These are phyloP conservation scores for Aspergillus thermomutatus DNA, from an alignment of 2,329 filamentous ascomycete genomes.

Conservation along the genomic window DNA sequence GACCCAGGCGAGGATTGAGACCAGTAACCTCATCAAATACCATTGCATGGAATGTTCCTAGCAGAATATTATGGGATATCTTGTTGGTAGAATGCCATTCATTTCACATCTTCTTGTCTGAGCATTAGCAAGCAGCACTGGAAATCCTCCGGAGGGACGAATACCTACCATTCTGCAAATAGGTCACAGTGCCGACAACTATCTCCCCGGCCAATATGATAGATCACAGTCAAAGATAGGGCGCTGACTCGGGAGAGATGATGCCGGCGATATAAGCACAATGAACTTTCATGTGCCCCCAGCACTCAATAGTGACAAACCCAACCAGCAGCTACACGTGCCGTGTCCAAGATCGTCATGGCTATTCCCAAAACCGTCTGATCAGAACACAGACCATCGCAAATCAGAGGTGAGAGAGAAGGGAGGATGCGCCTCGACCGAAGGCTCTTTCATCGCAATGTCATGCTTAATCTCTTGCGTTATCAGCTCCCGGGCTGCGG, in stretches of 20 bases:
- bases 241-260: constrained; percentile 1
- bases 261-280: constrained; percentile 16
- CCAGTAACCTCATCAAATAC: not conserved
- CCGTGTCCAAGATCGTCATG: not conserved
- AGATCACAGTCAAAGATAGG: not conserved
- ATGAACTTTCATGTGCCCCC: not conserved
- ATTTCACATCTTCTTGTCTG: not conserved
- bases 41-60: not conserved
- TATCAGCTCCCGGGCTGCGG: constrained; percentile 42
- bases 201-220: constrained; percentile 10
- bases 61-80: not conserved
- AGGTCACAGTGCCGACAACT: constrained; percentile 27
- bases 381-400: not conserved
- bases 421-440: not conserved
- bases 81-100: not conserved
- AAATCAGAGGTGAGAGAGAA: not conserved
- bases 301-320: not conserved
- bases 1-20: not conserved
- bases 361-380: not conserved
- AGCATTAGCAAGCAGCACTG: not conserved
- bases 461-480: constrained; percentile 29
- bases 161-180: constrained; percentile 25
- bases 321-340: not conserved
- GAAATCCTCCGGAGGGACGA: not conserved
- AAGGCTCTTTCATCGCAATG: constrained; percentile 5